Evolutionary conservation across 208 protist genomes (phyloP).

Genomic region (Willaertia magna): DNA sequence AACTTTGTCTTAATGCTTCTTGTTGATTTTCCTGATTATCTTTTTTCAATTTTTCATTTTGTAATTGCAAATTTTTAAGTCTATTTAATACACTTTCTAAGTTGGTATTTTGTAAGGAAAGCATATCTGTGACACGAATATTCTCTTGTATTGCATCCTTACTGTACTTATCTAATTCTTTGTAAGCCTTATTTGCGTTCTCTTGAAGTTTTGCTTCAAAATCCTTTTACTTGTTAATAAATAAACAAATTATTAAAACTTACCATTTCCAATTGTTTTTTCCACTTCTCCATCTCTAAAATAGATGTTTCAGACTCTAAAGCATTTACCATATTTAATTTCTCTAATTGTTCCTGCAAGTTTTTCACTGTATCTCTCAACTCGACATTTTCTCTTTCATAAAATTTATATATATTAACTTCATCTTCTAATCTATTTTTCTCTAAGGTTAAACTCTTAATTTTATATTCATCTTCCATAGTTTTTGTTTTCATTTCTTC

Average conservation of each 20-base stretch:
- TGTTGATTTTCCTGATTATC: background rate
- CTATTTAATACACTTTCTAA: background rate
- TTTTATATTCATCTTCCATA: background rate
- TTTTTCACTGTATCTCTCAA: background rate
- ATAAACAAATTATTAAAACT: too few relatives aligned
- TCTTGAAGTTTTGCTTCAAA: background rate
- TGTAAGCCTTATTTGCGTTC: background rate
- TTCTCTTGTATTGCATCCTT: background rate
- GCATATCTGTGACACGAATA: background rate
- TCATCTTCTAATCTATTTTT: background rate
- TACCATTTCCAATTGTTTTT: background rate
- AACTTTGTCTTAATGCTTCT: background rate
- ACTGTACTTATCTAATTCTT: background rate
- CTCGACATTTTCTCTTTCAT: background rate
- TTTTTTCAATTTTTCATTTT: background rate
- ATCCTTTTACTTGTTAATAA: too few relatives aligned
- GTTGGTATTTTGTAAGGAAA: background rate
- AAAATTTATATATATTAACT: background rate
- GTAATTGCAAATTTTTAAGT: background rate
- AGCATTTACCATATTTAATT: background rate
- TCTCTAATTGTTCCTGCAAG: background rate
- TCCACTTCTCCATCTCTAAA: background rate
- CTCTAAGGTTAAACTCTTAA: background rate
- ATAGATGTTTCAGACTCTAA: background rate
- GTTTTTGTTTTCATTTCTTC: background rate